Base-by-base conservation (phyloP, 1,284 basidiomycete genomes). In the Microbotryum silenes-acaulis region DNA sequence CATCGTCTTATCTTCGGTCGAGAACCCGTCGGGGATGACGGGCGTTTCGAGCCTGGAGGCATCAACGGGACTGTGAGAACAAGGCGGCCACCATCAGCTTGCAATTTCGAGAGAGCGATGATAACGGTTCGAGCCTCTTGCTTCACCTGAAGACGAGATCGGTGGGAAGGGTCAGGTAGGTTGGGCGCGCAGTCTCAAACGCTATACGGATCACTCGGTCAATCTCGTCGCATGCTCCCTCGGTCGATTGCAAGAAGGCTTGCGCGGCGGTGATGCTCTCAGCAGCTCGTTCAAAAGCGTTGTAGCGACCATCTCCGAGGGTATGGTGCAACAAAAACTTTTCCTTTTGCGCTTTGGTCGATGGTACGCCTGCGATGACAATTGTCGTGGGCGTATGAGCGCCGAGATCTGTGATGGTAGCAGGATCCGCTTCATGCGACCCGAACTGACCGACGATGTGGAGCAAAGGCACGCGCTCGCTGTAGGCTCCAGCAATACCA, bases 391-490 rank as follows among this genome's bases (percentile, higher is more conserved):
- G 37, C 12, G 12, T 18, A 18, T 42, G 4, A 42, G 37, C 14
- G 37, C 12, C 37, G 37, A 42, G 37, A 14, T 42, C 37, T 42
- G 37, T 42, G 16, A 18, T 42, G 12, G 16, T 9, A 42, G 37
- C 37, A 42, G 12, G 37, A 18, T 42, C 18, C 18, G 31, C 31
- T 16, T 18, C 3, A 10, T 42, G 37, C 12, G 37, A 42, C 37
- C 29, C 37, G 16, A 42, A 42, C 37, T 16, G 37, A 42, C 37
- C 93, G 54, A 88, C 93, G 54, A 97, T 83, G 74, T 97, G 93
- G 7, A 97, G 80, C 5, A 97, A 82, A 9, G 93, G 93, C 6
- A 97, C 84, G 77, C 90, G 87, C 77, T 97, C 92, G 29, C 89
- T 86, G 57, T 59, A 63, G 16, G 68, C 65, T 5, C 68, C 68